Evolutionary conservation across 75 land plant species (phyloP).

Genomic region (Ceratopteris richardii): DNA sequence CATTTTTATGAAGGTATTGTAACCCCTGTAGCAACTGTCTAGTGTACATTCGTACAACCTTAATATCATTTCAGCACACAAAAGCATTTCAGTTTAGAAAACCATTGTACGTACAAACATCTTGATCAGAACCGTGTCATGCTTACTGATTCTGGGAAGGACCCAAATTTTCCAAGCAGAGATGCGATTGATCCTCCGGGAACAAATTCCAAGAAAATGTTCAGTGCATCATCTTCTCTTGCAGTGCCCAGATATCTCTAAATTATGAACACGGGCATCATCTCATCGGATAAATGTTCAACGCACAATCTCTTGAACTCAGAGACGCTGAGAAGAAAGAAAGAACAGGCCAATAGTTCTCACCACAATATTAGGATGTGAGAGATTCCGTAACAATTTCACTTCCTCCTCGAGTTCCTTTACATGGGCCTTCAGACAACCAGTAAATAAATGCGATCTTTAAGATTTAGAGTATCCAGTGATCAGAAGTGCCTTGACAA

Average conservation of each 20-base stretch:
- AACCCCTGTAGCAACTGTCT: conserved; percentile 89
- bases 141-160: conserved; percentile 92
- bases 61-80: not conserved
- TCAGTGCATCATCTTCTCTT: conserved; percentile 86
- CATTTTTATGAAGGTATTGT: conserved; percentile 85
- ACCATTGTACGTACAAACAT: not conserved
- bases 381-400: conserved; percentile 83
- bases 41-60: conserved; percentile 93
- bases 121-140: too few species aligned
- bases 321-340: too few species aligned
- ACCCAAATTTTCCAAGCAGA: conserved; percentile 91
- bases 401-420: conserved; percentile 97
- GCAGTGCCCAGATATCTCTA: conserved; percentile 94
- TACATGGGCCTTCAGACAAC: conserved; percentile 51
- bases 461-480: not conserved
- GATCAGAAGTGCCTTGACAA: too few species aligned
- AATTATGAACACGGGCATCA: not conserved
- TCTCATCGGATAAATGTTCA: not conserved
- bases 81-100: not conserved
- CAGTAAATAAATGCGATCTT: not conserved
- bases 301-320: not conserved
- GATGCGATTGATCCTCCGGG: conserved; percentile 98
- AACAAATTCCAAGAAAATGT: conserved; percentile 91
- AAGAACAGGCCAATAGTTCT: conserved; percentile 17
- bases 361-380: conserved; percentile 94